These are phyloP conservation scores for Hypoxylon trugodes DNA, from an alignment of 495 filamentous ascomycete genomes.

Conservation along the genomic window DNA sequence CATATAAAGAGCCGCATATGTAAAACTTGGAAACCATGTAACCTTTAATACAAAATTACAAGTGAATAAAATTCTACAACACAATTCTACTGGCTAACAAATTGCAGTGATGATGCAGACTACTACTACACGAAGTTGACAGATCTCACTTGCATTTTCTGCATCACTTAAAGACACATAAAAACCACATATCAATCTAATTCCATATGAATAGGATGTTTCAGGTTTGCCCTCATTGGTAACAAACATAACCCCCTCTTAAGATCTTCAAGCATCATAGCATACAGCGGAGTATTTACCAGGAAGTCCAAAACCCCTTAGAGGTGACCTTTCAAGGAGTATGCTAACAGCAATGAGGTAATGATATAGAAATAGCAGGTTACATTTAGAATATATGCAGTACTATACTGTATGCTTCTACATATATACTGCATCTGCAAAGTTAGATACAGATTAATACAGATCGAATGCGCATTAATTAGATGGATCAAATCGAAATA, in stretches of 20 bases:
- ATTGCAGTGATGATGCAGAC: constrained; percentile 5
- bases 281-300: constrained; percentile 22
- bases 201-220: constrained; percentile 25
- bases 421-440: too few relatives aligned
- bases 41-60: background rate
- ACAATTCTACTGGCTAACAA: constrained; percentile 2
- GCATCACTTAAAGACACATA: constrained; percentile 2
- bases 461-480: constrained; percentile 5
- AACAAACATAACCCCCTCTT: constrained; percentile 27
- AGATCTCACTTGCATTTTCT: too few relatives aligned
- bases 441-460: background rate
- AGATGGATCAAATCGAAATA: too few relatives aligned
- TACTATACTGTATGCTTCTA: background rate
- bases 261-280: constrained; percentile 28
- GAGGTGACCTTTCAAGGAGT: constrained; percentile 7
- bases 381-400: constrained; percentile 7
- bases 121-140: too few relatives aligned
- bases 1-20: background rate
- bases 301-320: constrained; percentile 3
- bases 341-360: constrained; percentile 6
- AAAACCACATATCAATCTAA: constrained; percentile 28
- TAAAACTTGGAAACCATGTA: background rate
- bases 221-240: constrained; percentile 22
- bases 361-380: background rate
- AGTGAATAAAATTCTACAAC: background rate